Percentiles rank a stretch among this genome's conserved stretches.
phyloP scores from a whole-genome alignment of 176 grass and related monocot genomes.

The Thalia dealbata region DNA sequence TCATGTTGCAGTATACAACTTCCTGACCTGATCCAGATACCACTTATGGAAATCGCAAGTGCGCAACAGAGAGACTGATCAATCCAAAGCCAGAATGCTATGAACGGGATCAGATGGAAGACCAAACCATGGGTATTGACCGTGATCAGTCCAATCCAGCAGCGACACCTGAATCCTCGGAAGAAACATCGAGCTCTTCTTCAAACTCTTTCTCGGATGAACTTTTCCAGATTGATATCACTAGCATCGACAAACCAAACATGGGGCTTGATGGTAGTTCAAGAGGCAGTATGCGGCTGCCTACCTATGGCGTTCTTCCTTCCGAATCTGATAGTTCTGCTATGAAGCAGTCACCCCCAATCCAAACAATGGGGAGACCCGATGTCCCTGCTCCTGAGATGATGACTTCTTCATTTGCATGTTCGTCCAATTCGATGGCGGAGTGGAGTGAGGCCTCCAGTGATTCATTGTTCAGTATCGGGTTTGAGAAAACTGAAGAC shows the following conservation, averaged over 20 bases:
- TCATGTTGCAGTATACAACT: neutral
- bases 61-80: neutral
- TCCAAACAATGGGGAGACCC: conserved; percentile 21
- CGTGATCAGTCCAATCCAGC: neutral
- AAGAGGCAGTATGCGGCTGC: neutral
- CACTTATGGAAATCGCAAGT: neutral
- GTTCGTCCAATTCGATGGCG: conserved; percentile 23
- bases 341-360: conserved; percentile 12
- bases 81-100: too few species aligned
- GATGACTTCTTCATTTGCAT: conserved; percentile 52
- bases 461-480: conserved; percentile 73
- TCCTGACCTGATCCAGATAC: neutral
- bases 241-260: conserved; percentile 2
- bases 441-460: conserved; percentile 66
- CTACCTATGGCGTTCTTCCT: neutral
- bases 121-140: neutral
- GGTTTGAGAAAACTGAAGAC: conserved; percentile 33
- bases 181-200: neutral
- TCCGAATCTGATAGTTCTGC: neutral
- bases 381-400: conserved; percentile 34
- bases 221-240: conserved; percentile 22
- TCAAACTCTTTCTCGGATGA: neutral
- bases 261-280: neutral
- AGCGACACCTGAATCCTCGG: neutral
- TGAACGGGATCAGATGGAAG: neutral